Base-by-base conservation (phyloP, 2,329 filamentous ascomycete genomes). In the Canariomyces notabilis region DNA sequence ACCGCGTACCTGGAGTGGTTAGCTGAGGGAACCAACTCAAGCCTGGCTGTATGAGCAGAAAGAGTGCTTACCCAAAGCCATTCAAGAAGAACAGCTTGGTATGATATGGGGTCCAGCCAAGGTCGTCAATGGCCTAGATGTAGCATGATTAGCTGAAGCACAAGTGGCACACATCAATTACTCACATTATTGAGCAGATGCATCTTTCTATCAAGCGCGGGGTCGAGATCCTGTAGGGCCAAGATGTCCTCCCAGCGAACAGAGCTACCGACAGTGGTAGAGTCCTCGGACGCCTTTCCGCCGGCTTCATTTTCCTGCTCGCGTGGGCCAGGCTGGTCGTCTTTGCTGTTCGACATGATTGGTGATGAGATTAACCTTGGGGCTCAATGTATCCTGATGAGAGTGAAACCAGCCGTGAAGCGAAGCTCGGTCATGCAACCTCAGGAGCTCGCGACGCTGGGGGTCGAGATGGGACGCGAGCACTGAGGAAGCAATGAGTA, bases 1-100 rank as follows among this genome's bases (percentile, higher is more conserved):
- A 73, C 71, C 3, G 67, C 64, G 47, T 73, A 74, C 42, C 76
- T 61, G 31, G 16, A n/a, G n/a, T n/a, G n/a, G n/a, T n/a, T n/a
- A n/a, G n/a, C n/a, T n/a, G n/a, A n/a, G n/a, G n/a, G n/a, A n/a
- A n/a, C n/a, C n/a, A n/a, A n/a, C n/a, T n/a, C n/a, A n/a, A n/a
- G n/a, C n/a, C n/a, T n/a, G n/a, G n/a, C n/a, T n/a, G n/a, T n/a
- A n/a, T n/a, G 15, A 9, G 12, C 5, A 4, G 11, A 16, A n/a
- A 14, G n/a, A 9, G 6, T 4, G 35, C 64, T 51, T 69, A 75
- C 45, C 78, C 78, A 52, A 82, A 82, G 6, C 79, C 79, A 53
- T 80, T 82, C 37, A 83, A 67, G 54, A 75, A 74, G 62, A 82
- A 82, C 0, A 82, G 65, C 60, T 80, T 81, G 59, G 70, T 68